Evolutionary conservation across 306 rosid species (phyloP), one percentile per base, ranked within the genome.

Genomic region (Delonix regia): DNA sequence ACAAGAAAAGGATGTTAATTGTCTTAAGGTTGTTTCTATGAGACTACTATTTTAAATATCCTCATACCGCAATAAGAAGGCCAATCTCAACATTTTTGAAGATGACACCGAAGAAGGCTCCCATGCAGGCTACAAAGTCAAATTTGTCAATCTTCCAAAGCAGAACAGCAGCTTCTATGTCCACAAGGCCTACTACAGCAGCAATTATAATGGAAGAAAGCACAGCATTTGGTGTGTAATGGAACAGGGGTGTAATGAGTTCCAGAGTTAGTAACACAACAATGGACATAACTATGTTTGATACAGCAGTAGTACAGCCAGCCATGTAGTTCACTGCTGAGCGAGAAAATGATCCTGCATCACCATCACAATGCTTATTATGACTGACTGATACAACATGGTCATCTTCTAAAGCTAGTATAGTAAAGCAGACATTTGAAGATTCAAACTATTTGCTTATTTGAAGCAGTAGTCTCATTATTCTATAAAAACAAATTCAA

Each of bases 251-350:
- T 1, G 97, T 92, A 28, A 92, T 86, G 76, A 92, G 34, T 48
- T 44, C 7, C 49, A 95, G 70, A 1, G 97, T 87, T 8, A 95
- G 70, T 5, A 92, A 75, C 3, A 95, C 87, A 5, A 92, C 97
- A 0, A 66, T 1, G 42, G 99, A 76, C 99, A 92, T 83, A 52
- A 95, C 90, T 3, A 95, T 88, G 91, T 95, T 95, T 61, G 99
- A 88, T 52, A 88, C 90, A 1, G 99, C 95, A 0, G 97, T 95
- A 5, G 39, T 57, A 69, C 99, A 92, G 42, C 99, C 99, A 22
- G 98, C 86, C 99, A 95, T 91, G 76, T 55, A 79, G 79, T 95
- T 95, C 78, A 95, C 98, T 0, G 98, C 92, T 2, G 99, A 92
- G 0, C 99, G 91, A 19, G 99, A 90, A 81, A 92, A 95, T 0